Evolutionary conservation across 495 filamentous ascomycete species (phyloP).

Genomic region (Clavariopsis aquatica): DNA sequence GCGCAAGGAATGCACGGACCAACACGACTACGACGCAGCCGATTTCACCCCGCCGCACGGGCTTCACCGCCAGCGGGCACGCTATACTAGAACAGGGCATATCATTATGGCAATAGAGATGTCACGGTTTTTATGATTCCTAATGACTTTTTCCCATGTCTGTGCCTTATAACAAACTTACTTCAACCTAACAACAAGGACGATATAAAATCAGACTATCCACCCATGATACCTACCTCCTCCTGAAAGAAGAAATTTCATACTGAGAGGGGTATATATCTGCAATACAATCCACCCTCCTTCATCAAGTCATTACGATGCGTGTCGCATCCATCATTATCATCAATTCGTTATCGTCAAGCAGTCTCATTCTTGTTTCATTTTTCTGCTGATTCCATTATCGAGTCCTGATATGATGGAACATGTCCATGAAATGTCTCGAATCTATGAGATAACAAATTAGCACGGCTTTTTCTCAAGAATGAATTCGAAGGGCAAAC

Average conservation of each 20-base stretch:
- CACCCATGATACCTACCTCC: not conserved
- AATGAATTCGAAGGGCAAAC: not conserved
- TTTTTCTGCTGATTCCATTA: conserved; percentile 17
- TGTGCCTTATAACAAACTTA: no score
- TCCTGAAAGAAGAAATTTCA: not conserved
- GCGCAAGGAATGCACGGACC: conserved; percentile 10
- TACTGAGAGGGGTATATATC: conserved; percentile 37
- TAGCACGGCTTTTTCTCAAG: not conserved
- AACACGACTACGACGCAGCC: not conserved
- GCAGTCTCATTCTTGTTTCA: conserved; percentile 10
- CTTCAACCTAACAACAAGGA: not conserved
- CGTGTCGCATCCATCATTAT: conserved; percentile 1
- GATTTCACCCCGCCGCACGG: not conserved
- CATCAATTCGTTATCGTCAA: conserved; percentile 29
- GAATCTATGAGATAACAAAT: conserved; percentile 22
- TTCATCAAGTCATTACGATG: conserved; percentile 9
- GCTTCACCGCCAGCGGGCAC: not conserved
- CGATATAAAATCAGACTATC: no score
- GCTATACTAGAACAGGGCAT: not conserved
- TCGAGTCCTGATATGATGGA: conserved; percentile 32
- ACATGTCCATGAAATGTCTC: conserved; percentile 29
- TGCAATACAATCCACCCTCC: conserved; percentile 23
- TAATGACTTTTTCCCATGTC: not conserved
- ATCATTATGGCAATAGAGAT: not conserved
- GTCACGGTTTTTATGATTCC: not conserved